These are phyloP conservation scores for Geotrichum macrosporum DNA, from an alignment of 1,139 yeast species.

Conservation along the genomic window DNA sequence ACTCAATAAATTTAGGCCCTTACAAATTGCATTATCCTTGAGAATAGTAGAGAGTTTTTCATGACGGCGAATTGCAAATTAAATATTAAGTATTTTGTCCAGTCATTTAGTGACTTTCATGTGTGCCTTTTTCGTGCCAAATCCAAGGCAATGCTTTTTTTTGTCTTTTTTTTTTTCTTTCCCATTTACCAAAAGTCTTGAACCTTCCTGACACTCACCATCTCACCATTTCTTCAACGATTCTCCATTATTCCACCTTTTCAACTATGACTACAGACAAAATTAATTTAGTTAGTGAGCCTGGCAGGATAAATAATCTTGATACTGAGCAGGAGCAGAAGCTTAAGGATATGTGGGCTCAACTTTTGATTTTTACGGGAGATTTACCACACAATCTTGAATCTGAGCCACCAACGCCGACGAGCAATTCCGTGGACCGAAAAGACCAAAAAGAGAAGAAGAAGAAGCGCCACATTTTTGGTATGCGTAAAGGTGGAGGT, in stretches of 20 bases:
- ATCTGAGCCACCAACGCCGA: slow-evolving; percentile 27
- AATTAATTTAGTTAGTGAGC: slow-evolving; percentile 13
- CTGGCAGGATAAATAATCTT: slow-evolving; percentile 58
- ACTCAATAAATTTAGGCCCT: too few species aligned
- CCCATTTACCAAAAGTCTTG: too few species aligned
- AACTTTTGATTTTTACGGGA: slow-evolving; percentile 58
- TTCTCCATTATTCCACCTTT: not conserved
- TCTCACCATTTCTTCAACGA: too few species aligned
- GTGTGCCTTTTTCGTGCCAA: too few species aligned
- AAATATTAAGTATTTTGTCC: too few species aligned
- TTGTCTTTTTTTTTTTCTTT: not conserved
- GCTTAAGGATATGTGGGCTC: slow-evolving; percentile 74
- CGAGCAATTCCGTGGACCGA: slow-evolving; percentile 27
- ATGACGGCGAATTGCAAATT: too few species aligned
- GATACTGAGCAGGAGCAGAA: slow-evolving; percentile 59
- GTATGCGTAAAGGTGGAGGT: slow-evolving; percentile 27
- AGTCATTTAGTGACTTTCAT: too few species aligned
- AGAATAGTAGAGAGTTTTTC: too few species aligned
- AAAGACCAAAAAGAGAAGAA: slow-evolving; percentile 30
- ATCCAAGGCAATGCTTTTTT: too few species aligned
- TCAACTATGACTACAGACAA: slow-evolving; percentile 10
- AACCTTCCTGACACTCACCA: too few species aligned
- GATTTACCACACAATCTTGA: slow-evolving; percentile 44
- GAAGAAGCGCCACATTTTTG: slow-evolving; percentile 29
- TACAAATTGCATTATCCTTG: too few species aligned